These are phyloP conservation scores for Podospora appendiculata DNA, from an alignment of 495 filamentous ascomycete genomes.

Conservation along the genomic window DNA sequence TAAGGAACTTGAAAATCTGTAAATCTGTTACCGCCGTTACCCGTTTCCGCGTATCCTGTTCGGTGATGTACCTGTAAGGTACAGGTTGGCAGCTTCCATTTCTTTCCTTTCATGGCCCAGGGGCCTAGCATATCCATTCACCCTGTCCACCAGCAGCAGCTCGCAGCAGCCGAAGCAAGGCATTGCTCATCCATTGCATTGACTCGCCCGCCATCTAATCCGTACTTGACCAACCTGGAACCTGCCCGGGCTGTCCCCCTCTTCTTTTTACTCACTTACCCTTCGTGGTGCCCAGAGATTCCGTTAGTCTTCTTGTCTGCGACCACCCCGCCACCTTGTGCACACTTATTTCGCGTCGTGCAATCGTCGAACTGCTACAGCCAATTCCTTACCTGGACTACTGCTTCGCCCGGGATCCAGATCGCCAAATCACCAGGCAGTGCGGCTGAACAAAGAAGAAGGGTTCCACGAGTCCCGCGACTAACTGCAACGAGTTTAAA, in stretches of 20 bases:
- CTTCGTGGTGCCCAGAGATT: not conserved
- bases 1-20: no score
- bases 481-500: conserved; percentile 2
- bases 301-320: not conserved
- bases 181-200: not conserved
- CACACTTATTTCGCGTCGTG: not conserved
- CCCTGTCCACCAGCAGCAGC: not conserved
- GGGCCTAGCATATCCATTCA: not conserved
- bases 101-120: not conserved
- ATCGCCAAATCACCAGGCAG: no score
- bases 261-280: not conserved
- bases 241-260: not conserved
- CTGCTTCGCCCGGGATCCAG: no score
- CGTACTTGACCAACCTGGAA: not conserved
- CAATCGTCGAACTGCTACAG: not conserved
- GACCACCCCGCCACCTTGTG: not conserved
- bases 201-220: not conserved
- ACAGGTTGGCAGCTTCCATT: no score
- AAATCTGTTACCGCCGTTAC: no score
- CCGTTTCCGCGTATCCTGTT: no score
- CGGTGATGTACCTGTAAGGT: no score
- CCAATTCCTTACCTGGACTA: not conserved
- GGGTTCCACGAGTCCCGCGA: not conserved
- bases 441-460: conserved; percentile 10
- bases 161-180: no score